Percentiles rank a stretch among this genome's conserved stretches.
phyloP scores from a whole-genome alignment of 139 green algal genomes.

The Chloropicon primus region DNA sequence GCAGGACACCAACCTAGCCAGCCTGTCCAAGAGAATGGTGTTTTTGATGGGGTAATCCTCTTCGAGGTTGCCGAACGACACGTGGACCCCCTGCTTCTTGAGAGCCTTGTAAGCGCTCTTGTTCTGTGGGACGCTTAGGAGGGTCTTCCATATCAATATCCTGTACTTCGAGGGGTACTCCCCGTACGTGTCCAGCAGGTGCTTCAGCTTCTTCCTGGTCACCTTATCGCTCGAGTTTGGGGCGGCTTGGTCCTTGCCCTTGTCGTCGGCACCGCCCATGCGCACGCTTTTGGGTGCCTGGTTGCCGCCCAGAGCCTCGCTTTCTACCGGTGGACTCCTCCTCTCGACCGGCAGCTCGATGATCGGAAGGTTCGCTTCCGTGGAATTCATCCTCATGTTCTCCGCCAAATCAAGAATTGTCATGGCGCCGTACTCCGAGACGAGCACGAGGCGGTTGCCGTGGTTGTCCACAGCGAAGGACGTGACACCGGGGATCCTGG shows the following conservation, averaged over 20 bases:
- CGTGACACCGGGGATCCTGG: neutral
- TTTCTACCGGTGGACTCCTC: too few relatives aligned
- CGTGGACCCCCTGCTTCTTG: conserved; percentile 27
- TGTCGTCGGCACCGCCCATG: too few relatives aligned
- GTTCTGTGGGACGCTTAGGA: conserved; percentile 52
- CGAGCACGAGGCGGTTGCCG: neutral
- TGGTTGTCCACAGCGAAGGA: neutral
- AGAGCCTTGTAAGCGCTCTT: conserved; percentile 28
- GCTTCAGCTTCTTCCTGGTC: conserved; percentile 24
- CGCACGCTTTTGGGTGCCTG: too few relatives aligned
- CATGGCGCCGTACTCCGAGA: neutral
- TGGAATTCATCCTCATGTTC: neutral
- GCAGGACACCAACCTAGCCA: conserved; percentile 31
- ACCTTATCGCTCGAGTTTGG: conserved; percentile 9
- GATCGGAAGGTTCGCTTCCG: neutral
- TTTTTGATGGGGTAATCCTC: conserved; percentile 16
- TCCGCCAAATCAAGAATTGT: neutral
- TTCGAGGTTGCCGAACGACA: conserved; percentile 12
- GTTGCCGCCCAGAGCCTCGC: too few relatives aligned
- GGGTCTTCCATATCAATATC: conserved; percentile 41
- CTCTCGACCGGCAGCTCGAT: too few relatives aligned
- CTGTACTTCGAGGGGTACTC: conserved; percentile 50
- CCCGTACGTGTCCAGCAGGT: conserved; percentile 38
- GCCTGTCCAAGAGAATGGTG: conserved; percentile 15
- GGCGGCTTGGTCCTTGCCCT: too few relatives aligned